These are phyloP conservation scores for Mycena venus DNA, from an alignment of 768 basidiomycete genomes.

Conservation along the genomic window DNA sequence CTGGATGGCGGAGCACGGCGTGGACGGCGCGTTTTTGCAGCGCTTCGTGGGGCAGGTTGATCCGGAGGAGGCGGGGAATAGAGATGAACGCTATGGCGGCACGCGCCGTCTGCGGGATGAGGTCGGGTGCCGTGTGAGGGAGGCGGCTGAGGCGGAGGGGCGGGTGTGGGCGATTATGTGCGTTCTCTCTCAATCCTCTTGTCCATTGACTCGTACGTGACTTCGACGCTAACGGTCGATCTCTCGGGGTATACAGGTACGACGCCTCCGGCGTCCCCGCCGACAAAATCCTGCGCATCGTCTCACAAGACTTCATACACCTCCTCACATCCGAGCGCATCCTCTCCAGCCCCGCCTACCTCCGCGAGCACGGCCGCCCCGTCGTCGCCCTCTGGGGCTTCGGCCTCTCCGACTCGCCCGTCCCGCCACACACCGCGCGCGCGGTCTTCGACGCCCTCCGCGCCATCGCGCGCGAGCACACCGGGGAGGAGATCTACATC, in stretches of 20 bases:
- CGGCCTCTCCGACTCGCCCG: conserved; percentile 28
- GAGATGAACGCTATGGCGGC: conserved; percentile 49
- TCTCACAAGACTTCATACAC: conserved; percentile 83
- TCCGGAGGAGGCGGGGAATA: conserved; percentile 57
- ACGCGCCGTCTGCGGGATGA: conserved; percentile 79
- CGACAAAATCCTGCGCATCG: conserved; percentile 73
- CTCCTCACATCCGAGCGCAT: conserved; percentile 72
- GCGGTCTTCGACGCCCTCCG: conserved; percentile 18
- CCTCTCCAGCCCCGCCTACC: conserved; percentile 80
- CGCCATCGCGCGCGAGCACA: conserved; percentile 24
- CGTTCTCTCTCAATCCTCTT: conserved; percentile 38
- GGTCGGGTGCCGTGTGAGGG: conserved; percentile 76
- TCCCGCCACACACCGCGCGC: conserved; percentile 11
- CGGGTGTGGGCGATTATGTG: conserved; percentile 90
- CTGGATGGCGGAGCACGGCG: conserved; percentile 87
- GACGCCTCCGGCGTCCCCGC: conserved; percentile 85
- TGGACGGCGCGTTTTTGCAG: conserved; percentile 88
- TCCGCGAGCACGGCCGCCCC: conserved; percentile 76
- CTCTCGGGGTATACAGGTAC: too few relatives aligned
- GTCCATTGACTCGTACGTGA: conserved; percentile 2
- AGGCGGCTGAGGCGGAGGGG: conserved; percentile 85
- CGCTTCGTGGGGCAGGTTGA: conserved; percentile 82
- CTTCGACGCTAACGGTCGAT: background rate
- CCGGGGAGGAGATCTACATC: conserved; percentile 16
- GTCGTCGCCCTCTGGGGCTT: conserved; percentile 83